Evolutionary conservation across 2,329 filamentous ascomycete genomes (phyloP), one percentile per base, ranked within the genome.

Genomic region (Aureobasidium namibiae): DNA sequence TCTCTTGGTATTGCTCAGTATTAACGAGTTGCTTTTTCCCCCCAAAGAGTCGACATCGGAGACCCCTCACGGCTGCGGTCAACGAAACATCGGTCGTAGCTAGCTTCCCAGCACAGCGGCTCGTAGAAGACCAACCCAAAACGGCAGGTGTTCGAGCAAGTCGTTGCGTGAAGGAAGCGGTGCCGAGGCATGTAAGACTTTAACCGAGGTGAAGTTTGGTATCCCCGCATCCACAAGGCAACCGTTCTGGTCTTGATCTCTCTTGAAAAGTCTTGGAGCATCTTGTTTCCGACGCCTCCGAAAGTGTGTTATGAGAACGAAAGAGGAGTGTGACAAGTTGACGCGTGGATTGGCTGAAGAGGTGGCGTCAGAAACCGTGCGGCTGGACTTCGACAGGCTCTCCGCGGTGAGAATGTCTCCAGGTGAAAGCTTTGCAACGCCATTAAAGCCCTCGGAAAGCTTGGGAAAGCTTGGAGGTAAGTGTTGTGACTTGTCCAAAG

Each of bases 381-480:
- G 14, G 7, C 16, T 18, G 23, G n/a, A 18, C 16, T 10, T 11
- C n/a, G 24, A 9, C 34, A 36, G 13, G 6, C 5, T 24, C 21
- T 33, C 44, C 44, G 46, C 46, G 46, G 9, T n/a, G 39, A 44
- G 24, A 13, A 45, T 44, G 29, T 36, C 13, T 29, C 26, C 29
- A 34, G 29, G 26, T 26, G 36, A 56, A 44, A n/a, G 26, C 29
- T 56, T 56, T 18, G 39, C 14, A 44, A 39, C 38, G 29, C 26
- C 52, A n/a, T 39, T 24, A 31, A 52, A 54, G 50, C 36, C n/a
- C 11, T 33, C 36, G 16, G 21, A 26, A 56, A 56, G 52, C 52
- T 56, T 56, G 38, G 52, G 24, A n/a, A 26, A 13, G 52, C 52
- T 45, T 56, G 52, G 52, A 44, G 18, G 18, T n/a, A 29, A n/a